Conservation (phyloP, 257 asterid species). For the Voacanga thouarsii region DNA sequence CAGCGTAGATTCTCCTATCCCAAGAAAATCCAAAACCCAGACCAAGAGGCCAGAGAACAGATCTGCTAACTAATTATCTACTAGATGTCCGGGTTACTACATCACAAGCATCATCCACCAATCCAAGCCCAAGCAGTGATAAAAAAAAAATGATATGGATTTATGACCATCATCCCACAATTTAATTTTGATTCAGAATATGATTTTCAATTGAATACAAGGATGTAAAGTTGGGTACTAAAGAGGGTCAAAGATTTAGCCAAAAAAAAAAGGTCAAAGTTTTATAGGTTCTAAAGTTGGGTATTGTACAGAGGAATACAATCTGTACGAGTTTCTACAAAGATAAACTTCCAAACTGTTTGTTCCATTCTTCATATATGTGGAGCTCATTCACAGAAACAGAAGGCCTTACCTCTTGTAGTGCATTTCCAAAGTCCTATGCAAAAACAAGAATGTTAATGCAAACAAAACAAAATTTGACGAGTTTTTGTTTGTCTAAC, state of each 20-base stretch:
- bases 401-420: constrained; percentile 94
- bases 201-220: neutral
- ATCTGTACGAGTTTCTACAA: constrained; percentile 29
- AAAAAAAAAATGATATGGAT: neutral
- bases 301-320: neutral
- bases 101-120: neutral
- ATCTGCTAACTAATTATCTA: neutral
- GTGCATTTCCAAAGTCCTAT: constrained; percentile 83
- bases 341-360: constrained; percentile 89
- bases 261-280: neutral
- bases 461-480: constrained; percentile 3
- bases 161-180: neutral
- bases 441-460: constrained; percentile 9
- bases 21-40: neutral
- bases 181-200: neutral
- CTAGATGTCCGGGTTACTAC: neutral
- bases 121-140: neutral
- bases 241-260: neutral
- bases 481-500: neutral
- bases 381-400: constrained; percentile 85
- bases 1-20: too few relatives aligned
- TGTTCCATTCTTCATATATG: constrained; percentile 84
- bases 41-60: neutral
- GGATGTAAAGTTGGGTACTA: neutral
- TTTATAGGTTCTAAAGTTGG: neutral